Base-by-base conservation (phyloP, 1,284 basidiomycete genomes). In the Somion occarium region DNA sequence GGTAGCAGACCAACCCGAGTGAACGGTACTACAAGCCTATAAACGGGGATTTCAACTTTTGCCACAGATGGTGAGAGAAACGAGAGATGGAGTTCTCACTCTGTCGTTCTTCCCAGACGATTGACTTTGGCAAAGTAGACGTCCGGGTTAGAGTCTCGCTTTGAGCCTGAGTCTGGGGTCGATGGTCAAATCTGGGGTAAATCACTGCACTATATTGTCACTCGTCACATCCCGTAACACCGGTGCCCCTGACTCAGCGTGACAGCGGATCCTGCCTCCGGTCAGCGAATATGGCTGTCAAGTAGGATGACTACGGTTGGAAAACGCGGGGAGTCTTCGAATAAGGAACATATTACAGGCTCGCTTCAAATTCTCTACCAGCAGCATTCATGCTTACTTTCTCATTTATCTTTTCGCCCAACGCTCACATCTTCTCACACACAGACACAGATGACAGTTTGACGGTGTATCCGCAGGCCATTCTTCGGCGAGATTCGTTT, bases 11-110 rank as follows among this genome's bases (percentile, higher is more conserved):
- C 25, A 15, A 23, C 44, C 25, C 18, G 44, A 46, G 30, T 4
- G 23, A 30, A 30, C 25, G 44, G 44, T 24, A 22, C 42, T 13
- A 19, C 42, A 22, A 43, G 5, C 19, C 42, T 43, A 43, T 43
- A 43, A 43, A 15, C 42, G 42, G 42, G 5, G 42, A 43, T 43
- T 43, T 43, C 42, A 43, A 43, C 42, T 43, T 43, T 23, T 22
- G 42, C 18, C n/a, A 43, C 19, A 19, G 42, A 43, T 23, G 13
- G 42, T 43, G 42, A 43, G 42, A 43, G 23, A 19, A 22, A 13
- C 3, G 15, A 24, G 11, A 34, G 5, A 22, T 9, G 5, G 42
- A 4, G 13, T 43, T 43, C 42, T 43, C 42, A 43, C 42, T 43
- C 42, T 5, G 42, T 5, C 38, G 38, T 15, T n/a, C 42, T 24